Evolutionary conservation across 306 rosid genomes (phyloP).

Genomic region (Senna tora): DNA sequence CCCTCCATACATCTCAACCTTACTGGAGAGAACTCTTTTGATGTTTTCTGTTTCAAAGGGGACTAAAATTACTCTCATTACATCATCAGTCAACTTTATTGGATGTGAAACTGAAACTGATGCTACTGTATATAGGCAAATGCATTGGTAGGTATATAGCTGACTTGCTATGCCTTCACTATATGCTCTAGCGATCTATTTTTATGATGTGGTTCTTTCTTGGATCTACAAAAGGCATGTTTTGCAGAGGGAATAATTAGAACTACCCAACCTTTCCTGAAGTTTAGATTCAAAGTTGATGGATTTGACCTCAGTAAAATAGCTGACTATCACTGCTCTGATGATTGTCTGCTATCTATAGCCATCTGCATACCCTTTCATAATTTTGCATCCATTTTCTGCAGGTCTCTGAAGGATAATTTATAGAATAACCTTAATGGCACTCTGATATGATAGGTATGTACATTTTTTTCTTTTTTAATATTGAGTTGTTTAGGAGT

Average conservation of each 20-base stretch:
- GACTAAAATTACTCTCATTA: neutral
- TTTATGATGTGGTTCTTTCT: conserved; percentile 20
- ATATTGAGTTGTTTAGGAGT: conserved; percentile 10
- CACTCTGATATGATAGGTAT: conserved; percentile 37
- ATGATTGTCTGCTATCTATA: conserved; percentile 40
- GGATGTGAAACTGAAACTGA: conserved; percentile 29
- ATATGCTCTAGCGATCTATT: conserved; percentile 2
- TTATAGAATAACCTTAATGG: conserved; percentile 40
- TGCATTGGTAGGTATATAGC: conserved; percentile 8
- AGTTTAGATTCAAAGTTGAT: conserved; percentile 30
- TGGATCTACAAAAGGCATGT: neutral
- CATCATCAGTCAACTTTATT: neutral
- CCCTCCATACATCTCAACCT: conserved; percentile 6
- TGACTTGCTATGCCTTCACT: conserved; percentile 6
- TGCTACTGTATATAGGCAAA: conserved; percentile 26
- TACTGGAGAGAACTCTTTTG: conserved; percentile 20
- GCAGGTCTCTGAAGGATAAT: conserved; percentile 50
- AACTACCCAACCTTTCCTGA: conserved; percentile 13
- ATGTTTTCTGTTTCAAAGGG: neutral
- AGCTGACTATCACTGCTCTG: conserved; percentile 35
- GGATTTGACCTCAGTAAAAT: conserved; percentile 30
- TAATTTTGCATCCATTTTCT: conserved; percentile 47
- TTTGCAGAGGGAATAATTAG: neutral
- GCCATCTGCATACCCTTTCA: conserved; percentile 35
- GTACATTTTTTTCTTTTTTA: conserved; percentile 34